These are phyloP conservation scores for Paecilomyces dactylethromorphus DNA, from an alignment of 2,329 filamentous ascomycete genomes.

Conservation along the genomic window DNA sequence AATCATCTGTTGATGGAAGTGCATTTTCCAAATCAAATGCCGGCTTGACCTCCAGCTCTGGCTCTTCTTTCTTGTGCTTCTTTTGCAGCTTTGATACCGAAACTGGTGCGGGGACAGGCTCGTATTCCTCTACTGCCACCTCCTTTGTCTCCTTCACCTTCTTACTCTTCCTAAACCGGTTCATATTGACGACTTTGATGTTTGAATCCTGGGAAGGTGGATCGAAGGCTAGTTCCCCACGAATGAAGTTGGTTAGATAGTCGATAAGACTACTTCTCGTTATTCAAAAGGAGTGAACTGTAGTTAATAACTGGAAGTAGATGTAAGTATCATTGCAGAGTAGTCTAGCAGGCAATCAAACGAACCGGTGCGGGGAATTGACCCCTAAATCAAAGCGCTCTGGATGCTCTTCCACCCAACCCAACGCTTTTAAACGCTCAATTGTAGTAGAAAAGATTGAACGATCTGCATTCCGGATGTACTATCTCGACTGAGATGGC, in stretches of 20 bases:
- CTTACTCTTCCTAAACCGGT: conserved; percentile 35
- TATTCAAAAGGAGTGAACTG: too few species aligned
- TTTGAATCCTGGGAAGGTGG: not conserved
- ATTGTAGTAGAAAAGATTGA: not conserved
- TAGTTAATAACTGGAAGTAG: not conserved
- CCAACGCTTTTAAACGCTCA: not conserved
- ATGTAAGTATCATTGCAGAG: not conserved
- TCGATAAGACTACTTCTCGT: too few species aligned
- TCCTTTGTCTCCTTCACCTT: conserved; percentile 26
- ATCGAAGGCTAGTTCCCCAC: not conserved
- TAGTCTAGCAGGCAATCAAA: not conserved
- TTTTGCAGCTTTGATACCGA: conserved; percentile 38
- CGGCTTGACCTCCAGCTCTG: conserved; percentile 47
- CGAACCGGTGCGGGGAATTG: not conserved
- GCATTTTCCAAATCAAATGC: conserved; percentile 67
- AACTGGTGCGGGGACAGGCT: conserved; percentile 27
- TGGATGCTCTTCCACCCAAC: not conserved
- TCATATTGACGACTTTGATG: conserved; percentile 20
- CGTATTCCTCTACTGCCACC: conserved; percentile 40
- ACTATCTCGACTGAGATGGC: not conserved
- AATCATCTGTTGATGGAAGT: conserved; percentile 78
- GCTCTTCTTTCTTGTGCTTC: conserved; percentile 41
- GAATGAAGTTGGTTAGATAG: too few species aligned
- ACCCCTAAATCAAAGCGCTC: not conserved
- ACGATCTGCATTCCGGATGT: not conserved